Conservation (phyloP, 2,329 filamentous ascomycete genomes). For the Sphaerulina populicola region DNA sequence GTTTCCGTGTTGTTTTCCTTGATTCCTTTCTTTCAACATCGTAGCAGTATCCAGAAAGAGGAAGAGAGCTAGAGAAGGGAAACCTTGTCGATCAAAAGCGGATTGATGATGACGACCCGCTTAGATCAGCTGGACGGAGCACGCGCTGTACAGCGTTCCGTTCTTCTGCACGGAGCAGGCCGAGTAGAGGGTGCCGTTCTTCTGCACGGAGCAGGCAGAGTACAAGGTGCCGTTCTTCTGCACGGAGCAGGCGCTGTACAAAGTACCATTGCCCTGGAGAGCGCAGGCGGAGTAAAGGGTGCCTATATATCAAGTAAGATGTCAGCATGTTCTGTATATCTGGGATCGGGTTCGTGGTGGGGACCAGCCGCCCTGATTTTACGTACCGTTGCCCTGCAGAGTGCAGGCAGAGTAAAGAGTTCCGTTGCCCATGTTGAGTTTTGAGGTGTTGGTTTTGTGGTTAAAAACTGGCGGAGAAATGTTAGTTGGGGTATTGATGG, state of each 20-base stretch:
- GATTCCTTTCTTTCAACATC: not conserved
- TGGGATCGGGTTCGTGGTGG: not conserved
- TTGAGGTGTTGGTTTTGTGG: not conserved
- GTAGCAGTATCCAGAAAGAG: no score
- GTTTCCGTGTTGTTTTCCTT: no score
- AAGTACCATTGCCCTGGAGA: not conserved
- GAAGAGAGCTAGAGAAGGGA: no score
- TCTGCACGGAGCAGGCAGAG: not conserved
- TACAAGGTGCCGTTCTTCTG: not conserved
- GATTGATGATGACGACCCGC: no score
- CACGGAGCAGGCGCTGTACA: not conserved
- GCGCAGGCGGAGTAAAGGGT: not conserved
- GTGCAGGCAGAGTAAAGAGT: not conserved
- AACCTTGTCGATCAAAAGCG: no score
- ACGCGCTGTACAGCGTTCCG: not conserved
- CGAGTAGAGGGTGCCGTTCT: not conserved
- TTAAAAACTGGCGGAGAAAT: no score
- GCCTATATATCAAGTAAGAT: no score
- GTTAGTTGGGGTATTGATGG: no score
- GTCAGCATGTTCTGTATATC: not conserved
- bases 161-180: not conserved
- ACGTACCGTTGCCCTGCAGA: not conserved
- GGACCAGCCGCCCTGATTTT: no score
- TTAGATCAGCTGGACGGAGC: not conserved
- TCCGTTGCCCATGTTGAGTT: not conserved